phyloP scores from a whole-genome alignment of 495 filamentous ascomycete genomes.

The Chlorociboria aeruginascens region DNA sequence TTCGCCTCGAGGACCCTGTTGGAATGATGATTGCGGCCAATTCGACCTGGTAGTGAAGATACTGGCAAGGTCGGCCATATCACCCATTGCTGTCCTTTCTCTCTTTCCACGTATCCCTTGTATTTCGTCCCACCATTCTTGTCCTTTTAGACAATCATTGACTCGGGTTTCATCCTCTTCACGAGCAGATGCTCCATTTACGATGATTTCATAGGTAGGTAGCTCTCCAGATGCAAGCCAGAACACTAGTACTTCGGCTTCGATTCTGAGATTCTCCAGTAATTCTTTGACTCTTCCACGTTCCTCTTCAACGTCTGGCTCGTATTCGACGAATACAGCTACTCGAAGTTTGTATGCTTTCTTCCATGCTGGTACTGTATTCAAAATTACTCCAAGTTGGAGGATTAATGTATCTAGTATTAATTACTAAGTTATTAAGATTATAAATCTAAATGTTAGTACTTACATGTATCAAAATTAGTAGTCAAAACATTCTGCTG shows the following conservation, averaged over 20 bases:
- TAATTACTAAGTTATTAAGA: background rate
- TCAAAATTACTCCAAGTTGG: slow-evolving; percentile 73
- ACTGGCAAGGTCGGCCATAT: slow-evolving; percentile 24
- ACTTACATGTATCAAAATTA: slow-evolving; percentile 75
- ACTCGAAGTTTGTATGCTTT: slow-evolving; percentile 64
- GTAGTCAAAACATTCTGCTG: slow-evolving; percentile 66
- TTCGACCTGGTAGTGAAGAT: slow-evolving; percentile 23
- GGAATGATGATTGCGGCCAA: slow-evolving; percentile 45
- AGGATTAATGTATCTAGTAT: slow-evolving; percentile 62
- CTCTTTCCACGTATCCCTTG: slow-evolving; percentile 39
- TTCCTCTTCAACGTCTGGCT: slow-evolving; percentile 74
- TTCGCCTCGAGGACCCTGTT: slow-evolving; percentile 30
- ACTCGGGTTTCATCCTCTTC: slow-evolving; percentile 38
- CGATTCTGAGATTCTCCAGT: slow-evolving; percentile 69
- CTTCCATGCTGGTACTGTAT: slow-evolving; percentile 76
- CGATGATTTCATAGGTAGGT: slow-evolving; percentile 62
- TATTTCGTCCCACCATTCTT: slow-evolving; percentile 81
- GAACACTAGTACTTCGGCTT: slow-evolving; percentile 68
- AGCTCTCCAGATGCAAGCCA: slow-evolving; percentile 68
- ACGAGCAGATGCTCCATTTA: slow-evolving; percentile 46
- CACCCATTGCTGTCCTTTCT: slow-evolving; percentile 17
- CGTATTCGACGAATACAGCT: slow-evolving; percentile 80
- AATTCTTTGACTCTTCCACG: slow-evolving; percentile 58
- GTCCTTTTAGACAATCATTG: slow-evolving; percentile 46
- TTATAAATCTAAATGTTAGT: background rate